Evolutionary conservation across 2,329 filamentous ascomycete genomes (phyloP).

Genomic region (Ophiostoma sp.): DNA sequence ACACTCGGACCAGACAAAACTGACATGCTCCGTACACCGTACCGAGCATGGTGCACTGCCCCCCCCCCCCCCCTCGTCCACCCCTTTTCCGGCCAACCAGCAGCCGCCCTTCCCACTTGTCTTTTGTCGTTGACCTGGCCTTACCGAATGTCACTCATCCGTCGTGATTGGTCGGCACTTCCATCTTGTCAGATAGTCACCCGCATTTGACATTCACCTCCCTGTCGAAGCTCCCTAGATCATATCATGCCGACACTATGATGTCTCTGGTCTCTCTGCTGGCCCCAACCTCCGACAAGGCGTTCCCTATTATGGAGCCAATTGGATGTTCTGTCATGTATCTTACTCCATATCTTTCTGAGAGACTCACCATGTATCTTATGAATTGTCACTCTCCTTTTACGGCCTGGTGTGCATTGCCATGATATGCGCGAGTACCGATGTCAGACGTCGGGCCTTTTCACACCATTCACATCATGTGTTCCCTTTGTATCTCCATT

Average conservation of each 20-base stretch:
- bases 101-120: neutral
- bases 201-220: neutral
- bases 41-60: neutral
- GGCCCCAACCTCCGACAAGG: neutral
- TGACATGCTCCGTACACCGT: too few relatives aligned
- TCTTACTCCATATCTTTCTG: neutral
- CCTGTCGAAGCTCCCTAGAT: neutral
- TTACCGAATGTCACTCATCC: constrained; percentile 4
- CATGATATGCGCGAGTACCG: neutral
- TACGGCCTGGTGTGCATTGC: neutral
- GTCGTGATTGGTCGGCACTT: neutral
- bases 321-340: neutral
- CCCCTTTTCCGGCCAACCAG: constrained; percentile 7
- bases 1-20: too few relatives aligned
- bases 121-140: neutral
- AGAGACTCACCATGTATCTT: neutral
- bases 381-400: constrained; percentile 4
- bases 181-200: neutral
- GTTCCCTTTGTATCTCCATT: neutral
- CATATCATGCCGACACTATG: neutral
- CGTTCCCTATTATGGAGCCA: too few relatives aligned
- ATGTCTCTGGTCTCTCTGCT: neutral
- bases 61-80: neutral
- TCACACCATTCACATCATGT: neutral
- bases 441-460: constrained; percentile 6